These are phyloP conservation scores for Rhodotorula taiwanensis DNA, from an alignment of 768 basidiomycete genomes.

Conservation along the genomic window DNA sequence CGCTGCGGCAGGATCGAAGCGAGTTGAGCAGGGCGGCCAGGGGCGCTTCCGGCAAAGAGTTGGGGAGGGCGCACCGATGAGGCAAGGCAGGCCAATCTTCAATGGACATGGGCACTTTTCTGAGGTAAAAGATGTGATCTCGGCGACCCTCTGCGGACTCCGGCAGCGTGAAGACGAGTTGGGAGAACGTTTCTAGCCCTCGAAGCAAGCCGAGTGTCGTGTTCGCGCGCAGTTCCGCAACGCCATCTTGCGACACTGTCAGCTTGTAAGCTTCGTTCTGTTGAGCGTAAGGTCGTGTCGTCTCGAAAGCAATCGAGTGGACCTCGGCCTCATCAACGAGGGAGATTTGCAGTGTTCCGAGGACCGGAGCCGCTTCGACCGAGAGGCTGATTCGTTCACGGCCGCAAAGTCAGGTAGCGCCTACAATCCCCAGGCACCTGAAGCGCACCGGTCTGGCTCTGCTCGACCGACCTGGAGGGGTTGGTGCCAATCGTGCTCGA, in stretches of 20 bases:
- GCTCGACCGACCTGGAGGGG: not conserved
- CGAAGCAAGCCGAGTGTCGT: conserved; percentile 60
- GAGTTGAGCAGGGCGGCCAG: not conserved
- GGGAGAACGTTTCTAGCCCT: conserved; percentile 69
- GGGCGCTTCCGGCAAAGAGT: not conserved
- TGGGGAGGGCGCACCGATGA: not conserved
- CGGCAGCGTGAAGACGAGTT: conserved; percentile 54
- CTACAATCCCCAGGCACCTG: accelerated
- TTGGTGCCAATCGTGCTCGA: not conserved
- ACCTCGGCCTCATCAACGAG: not conserved
- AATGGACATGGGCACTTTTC: conserved; percentile 4
- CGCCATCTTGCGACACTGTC: conserved; percentile 47
- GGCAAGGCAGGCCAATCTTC: conserved; percentile 26
- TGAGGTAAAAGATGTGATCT: conserved; percentile 2
- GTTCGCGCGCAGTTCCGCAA: conserved; percentile 51
- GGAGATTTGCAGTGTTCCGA: not conserved
- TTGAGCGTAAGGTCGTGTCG: not conserved
- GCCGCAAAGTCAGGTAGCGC: too few relatives aligned
- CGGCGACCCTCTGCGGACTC: accelerated
- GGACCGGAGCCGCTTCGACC: not conserved
- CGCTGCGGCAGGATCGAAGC: conserved; percentile 49
- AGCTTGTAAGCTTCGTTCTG: conserved; percentile 58
- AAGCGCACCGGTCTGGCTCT: not conserved
- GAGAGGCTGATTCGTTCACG: not conserved
- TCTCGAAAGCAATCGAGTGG: too few relatives aligned